Evolutionary conservation across 257 asterid genomes (phyloP), one percentile per base, ranked within the genome.

Genomic region (Nemophila menziesii): DNA sequence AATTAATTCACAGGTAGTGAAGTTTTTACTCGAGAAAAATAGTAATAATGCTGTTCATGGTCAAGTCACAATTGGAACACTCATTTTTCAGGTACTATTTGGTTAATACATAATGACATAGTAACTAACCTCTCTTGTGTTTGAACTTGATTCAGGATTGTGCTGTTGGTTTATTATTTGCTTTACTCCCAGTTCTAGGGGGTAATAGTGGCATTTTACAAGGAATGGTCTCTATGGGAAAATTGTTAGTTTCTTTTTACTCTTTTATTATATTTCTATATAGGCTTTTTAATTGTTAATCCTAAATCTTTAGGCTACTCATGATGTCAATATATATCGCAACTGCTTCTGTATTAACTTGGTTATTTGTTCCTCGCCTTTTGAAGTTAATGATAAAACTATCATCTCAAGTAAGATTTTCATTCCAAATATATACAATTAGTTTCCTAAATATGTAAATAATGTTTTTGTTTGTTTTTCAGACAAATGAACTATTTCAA

Each of bases 11-110:
- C 62, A 87, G 97, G 97, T 87, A 13, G 86, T 82, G 55, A 87
- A 87, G 56, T 87, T 75, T 79, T 67, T 87, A 72, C 75, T 80
- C 53, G 97, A 87, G 70, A 68, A 65, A 68, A 87, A 73, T 43
- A 67, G 63, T 52, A 79, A 54, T 56, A 83, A 60, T 60, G 71
- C 75, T 24, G 77, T 87, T 61, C 93, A 87, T 51, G 97, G 95
- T 62, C 97, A 87, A 82, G 95, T 87, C 69, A 87, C 93, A 20
- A 87, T 82, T 46, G 97, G 97, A 49, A 80, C 93, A 20, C 93
- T 87, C 53, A 87, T 87, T 60, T 87, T 87, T 65, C 97, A 87
- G 93, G 97, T 82, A 51, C 54, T 17, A 14, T 57, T n/a, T n/a
- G n/a, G n/a, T n/a, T n/a, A n/a, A n/a, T n/a, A n/a, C n/a, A n/a